These are phyloP conservation scores for Fusarium napiforme DNA, from an alignment of 2,329 filamentous ascomycete genomes.

Conservation along the genomic window DNA sequence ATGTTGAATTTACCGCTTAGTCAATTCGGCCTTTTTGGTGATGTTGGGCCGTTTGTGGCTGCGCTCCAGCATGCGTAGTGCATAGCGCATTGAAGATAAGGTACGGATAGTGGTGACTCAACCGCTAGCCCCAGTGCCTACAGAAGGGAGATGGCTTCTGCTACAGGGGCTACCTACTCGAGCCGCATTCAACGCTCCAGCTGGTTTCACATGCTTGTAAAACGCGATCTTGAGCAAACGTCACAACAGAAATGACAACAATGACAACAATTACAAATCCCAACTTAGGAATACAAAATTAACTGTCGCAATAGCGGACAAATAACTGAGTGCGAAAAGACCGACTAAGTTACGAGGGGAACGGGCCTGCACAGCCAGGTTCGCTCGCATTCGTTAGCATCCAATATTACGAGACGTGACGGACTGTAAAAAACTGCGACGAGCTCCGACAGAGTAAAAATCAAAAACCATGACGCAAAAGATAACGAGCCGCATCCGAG, in stretches of 20 bases:
- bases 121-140: neutral
- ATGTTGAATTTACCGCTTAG: constrained; percentile 8
- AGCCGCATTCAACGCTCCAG: neutral
- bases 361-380: neutral
- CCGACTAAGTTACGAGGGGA: neutral
- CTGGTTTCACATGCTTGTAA: neutral
- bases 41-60: neutral
- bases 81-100: neutral
- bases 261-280: neutral
- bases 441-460: neutral
- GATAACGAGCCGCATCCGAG: neutral
- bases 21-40: neutral
- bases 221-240: neutral
- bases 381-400: neutral
- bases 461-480: neutral
- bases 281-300: neutral
- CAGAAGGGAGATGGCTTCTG: neutral
- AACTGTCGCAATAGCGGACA: neutral
- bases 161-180: neutral
- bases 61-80: neutral
- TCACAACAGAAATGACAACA: neutral
- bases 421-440: neutral
- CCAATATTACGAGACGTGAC: neutral
- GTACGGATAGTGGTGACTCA: neutral
- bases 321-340: neutral